phyloP scores from a whole-genome alignment of 176 grass and related monocot species.

The Hsuehochloa calcarea region DNA sequence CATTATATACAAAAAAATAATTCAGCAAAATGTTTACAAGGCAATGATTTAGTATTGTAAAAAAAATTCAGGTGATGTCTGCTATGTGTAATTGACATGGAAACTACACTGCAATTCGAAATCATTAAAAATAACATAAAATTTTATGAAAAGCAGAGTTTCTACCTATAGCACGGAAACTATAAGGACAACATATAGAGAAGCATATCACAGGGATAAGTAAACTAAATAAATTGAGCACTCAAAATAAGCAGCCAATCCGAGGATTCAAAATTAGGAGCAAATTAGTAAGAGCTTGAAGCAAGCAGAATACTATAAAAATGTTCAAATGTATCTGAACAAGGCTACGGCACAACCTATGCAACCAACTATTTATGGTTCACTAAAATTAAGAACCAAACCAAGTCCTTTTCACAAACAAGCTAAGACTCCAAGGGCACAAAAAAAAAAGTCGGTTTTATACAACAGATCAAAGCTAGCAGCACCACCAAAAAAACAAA shows the following conservation, averaged over 20 bases:
- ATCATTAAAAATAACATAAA: neutral
- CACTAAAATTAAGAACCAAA: neutral
- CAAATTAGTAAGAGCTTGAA: neutral
- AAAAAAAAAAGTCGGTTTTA: neutral
- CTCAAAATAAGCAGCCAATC: neutral
- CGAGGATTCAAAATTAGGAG: neutral
- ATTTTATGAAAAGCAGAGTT: neutral
- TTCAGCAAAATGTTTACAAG: conserved; percentile 12
- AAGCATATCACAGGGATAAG: neutral
- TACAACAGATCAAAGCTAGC: neutral
- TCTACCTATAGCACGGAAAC: neutral
- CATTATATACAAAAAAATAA: neutral
- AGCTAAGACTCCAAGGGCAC: neutral
- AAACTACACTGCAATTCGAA: neutral
- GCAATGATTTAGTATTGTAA: neutral
- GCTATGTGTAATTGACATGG: neutral
- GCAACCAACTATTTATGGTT: neutral
- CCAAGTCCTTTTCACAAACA: neutral
- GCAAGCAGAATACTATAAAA: neutral
- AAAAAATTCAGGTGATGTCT: neutral
- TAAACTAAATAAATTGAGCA: neutral
- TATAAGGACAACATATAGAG: neutral
- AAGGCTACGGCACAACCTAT: neutral
- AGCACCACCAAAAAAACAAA: neutral
- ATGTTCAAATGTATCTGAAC: neutral